Evolutionary conservation across 78 protist genomes (phyloP), one percentile per base, ranked within the genome.

Genomic region (Ministeria vibrans): DNA sequence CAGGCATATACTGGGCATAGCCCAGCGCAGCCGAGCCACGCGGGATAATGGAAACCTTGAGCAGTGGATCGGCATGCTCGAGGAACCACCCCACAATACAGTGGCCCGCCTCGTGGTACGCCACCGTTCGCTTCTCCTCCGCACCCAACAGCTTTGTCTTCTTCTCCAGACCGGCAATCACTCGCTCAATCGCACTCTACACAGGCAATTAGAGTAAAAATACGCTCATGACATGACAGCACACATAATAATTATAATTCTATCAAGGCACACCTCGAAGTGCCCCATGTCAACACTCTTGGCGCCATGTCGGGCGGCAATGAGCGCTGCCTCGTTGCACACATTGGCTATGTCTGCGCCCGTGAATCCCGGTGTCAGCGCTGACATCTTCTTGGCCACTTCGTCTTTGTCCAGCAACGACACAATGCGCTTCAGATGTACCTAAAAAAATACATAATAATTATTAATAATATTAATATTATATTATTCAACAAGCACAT

Each of bases 81-180:
- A 96, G 88, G 87, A 89, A 97, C 98, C 99, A 96, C 34, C 98
- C 97, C 38, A 55, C 86, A 15, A 94, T 81, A 49, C 98, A 98
- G 75, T 97, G 99, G 32, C 99, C 99, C 3, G 99, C 97, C 85
- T 97, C 99, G 87, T 97, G 99, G 82, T 94, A 93, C 13, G 99
- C 99, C 1, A 97, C 94, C 25, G 73, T 71, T 28, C 43, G 72
- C 71, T 92, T 77, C 81, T 96, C 97, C 39, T 72, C 83, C 4
- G 75, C 78, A 0, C 94, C 83, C 25, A 92, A 71, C 42, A 87
- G 81, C 45, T 63, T 64, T 5, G 77, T 9, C 64, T 88, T 85
- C 79, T 81, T 83, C 82, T 86, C 89, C 28, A 86, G 44, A 36
- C 97, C 97, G 30, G 87, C 98, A 77, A 95, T 83, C 46, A 96